phyloP scores from a whole-genome alignment of 768 basidiomycete genomes.

The Mycena metata region DNA sequence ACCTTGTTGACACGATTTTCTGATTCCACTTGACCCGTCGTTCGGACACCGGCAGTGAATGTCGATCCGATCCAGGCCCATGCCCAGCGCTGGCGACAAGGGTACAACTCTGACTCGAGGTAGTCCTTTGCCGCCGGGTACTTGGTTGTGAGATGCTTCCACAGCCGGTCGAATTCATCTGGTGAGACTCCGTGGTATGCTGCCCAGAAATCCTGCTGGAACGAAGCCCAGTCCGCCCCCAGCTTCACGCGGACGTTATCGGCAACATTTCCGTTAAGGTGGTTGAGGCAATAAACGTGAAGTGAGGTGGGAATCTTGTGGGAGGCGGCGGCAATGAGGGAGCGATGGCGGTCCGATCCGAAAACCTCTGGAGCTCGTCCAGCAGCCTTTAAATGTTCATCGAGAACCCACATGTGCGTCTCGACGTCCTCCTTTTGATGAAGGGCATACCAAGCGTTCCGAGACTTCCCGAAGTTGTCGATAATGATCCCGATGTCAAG shows the following conservation, averaged over 20 bases:
- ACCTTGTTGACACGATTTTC: constrained; percentile 29
- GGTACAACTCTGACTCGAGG: constrained; percentile 47
- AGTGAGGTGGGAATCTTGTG: constrained; percentile 38
- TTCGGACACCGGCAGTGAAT: constrained; percentile 31
- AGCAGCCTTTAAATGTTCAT: constrained; percentile 39
- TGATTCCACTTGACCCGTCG: constrained; percentile 13
- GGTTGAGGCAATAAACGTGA: constrained; percentile 49
- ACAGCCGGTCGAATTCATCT: constrained; percentile 44
- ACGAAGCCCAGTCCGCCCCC: constrained; percentile 39
- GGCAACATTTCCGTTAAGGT: constrained; percentile 47
- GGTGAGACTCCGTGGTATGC: constrained; percentile 49
- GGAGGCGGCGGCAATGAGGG: constrained; percentile 39
- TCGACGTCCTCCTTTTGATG: constrained; percentile 42
- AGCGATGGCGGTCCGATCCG: constrained; percentile 40
- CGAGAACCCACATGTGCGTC: constrained; percentile 43
- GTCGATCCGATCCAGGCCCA: constrained; percentile 21
- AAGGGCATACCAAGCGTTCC: constrained; percentile 42
- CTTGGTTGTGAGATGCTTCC: constrained; percentile 30
- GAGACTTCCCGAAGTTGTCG: constrained; percentile 18
- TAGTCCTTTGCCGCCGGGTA: constrained; percentile 37
- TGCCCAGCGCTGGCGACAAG: constrained; percentile 34
- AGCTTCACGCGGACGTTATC: constrained; percentile 40
- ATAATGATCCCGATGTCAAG: constrained; percentile 22
- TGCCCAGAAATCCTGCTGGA: constrained; percentile 46
- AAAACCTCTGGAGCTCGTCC: constrained; percentile 39